Conservation (phyloP, 305 asterid species). For the Fraxinus sp. region DNA sequence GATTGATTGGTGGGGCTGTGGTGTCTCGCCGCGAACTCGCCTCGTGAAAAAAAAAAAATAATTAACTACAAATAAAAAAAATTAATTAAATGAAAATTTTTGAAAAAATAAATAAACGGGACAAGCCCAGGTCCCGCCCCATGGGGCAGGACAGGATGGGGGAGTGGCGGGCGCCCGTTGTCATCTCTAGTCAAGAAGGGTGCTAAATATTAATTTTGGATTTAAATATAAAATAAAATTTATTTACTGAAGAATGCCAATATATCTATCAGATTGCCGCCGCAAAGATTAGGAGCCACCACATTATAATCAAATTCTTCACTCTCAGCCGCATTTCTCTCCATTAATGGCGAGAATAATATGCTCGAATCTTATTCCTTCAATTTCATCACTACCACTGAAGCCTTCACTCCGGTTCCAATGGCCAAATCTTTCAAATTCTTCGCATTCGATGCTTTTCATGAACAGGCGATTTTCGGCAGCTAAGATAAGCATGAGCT, state of each 20-base stretch:
- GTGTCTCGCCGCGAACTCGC: no score
- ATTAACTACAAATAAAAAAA: no score
- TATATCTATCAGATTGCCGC: neutral
- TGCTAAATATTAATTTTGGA: neutral
- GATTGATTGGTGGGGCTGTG: no score
- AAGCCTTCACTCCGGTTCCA: constrained; percentile 43
- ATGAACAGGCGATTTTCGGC: constrained; percentile 61
- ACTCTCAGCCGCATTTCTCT: neutral
- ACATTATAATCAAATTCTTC: constrained; percentile 23
- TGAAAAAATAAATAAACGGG: no score
- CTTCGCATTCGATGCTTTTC: constrained; percentile 37
- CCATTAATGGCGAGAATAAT: constrained; percentile 63
- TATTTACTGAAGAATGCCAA: neutral
- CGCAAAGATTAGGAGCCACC: constrained; percentile 23
- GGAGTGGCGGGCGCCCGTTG: no score
- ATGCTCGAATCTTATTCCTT: constrained; percentile 63
- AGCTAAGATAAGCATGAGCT: constrained; percentile 79
- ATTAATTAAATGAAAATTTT: no score
- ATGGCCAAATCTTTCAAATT: constrained; percentile 43
- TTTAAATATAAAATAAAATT: no score
- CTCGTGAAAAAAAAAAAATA: no score
- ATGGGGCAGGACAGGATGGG: no score
- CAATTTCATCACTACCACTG: constrained; percentile 46
- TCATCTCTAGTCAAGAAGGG: no score
- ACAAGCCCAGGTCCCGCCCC: no score